Base-by-base conservation (phyloP, 1,139 yeast species). In the Pichia sp. region DNA sequence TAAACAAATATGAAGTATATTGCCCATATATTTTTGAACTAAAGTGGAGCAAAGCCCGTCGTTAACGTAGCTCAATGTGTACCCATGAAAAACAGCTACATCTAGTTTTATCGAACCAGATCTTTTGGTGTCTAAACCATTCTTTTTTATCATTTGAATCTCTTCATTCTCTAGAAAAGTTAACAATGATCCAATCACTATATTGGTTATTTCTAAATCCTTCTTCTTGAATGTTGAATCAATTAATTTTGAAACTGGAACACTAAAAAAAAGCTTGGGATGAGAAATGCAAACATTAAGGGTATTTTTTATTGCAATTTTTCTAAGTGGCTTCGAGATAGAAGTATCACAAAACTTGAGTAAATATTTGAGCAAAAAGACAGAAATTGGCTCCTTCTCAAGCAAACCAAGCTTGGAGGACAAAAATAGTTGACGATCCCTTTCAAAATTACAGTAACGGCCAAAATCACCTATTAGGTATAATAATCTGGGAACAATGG, bases 1-100 rank as follows among this genome's bases (percentile, higher is more conserved):
- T 2, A 67, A 45, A 57, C 90, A 81, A 31, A 83, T 67, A 3
- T 70, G 68, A 38, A 85, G 69, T 5, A 85, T 74, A 6, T 69
- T 67, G 1, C 68, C 68, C 52, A 85, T 68, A 62, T 82, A 87
- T 50, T 89, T 72, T 57, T 88, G 90, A 23, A 82, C 85, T 11
- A 89, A 64, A 0, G 88, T 83, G 0, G 92, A 80, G 64, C 93
- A 85, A 0, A 87, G 81, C 15, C 90, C 87, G 64, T 88, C 95
- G 60, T 75, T 79, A 38, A 78, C 75, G 59, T 76, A 76, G 0
- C 73, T 64, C 2, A 75, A 65, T 8, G 75, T 71, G n/a, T 70
- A 70, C 0, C 87, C 87, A 62, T 80, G 82, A 61, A 84, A 80
- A 1, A 77, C 79, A 3, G 73, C 76, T n/a, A 76, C 67, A 62